Conservation (phyloP, 148 eudicot species). For the Silene latifolia region DNA sequence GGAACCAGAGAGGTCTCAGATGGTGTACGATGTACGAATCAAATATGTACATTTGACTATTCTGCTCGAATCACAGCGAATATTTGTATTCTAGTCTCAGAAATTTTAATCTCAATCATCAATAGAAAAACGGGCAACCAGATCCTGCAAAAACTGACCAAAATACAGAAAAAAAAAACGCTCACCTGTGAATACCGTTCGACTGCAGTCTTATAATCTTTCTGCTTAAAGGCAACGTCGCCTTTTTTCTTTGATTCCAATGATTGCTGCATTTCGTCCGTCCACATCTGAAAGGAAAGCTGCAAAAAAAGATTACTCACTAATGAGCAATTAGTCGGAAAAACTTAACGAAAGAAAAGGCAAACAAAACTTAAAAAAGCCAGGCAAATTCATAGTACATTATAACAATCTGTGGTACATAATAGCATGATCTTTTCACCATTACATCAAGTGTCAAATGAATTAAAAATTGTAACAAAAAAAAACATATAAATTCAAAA, state of each 20-base stretch:
- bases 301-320: slow-evolving; percentile 21
- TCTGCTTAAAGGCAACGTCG: slow-evolving; percentile 46
- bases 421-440: too few relatives aligned
- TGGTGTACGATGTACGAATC: neutral
- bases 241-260: slow-evolving; percentile 63
- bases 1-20: neutral
- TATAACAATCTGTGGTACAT: too few relatives aligned
- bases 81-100: too few relatives aligned
- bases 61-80: slow-evolving; percentile 26
- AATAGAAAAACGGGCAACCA: neutral
- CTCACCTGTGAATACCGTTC: slow-evolving; percentile 54
- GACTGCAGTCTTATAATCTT: slow-evolving; percentile 47
- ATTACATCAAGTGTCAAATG: too few relatives aligned
- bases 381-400: neutral
- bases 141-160: neutral
- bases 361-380: neutral
- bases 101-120: neutral
- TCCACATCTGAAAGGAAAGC: slow-evolving; percentile 77
- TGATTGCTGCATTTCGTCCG: slow-evolving; percentile 60
- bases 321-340: slow-evolving; percentile 9
- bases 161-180: neutral
- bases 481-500: too few relatives aligned
- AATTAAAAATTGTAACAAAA: too few relatives aligned
- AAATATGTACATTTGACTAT: too few relatives aligned
- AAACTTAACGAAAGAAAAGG: neutral